phyloP scores from a whole-genome alignment of 1,284 basidiomycete genomes.

The Leccinum discolor region DNA sequence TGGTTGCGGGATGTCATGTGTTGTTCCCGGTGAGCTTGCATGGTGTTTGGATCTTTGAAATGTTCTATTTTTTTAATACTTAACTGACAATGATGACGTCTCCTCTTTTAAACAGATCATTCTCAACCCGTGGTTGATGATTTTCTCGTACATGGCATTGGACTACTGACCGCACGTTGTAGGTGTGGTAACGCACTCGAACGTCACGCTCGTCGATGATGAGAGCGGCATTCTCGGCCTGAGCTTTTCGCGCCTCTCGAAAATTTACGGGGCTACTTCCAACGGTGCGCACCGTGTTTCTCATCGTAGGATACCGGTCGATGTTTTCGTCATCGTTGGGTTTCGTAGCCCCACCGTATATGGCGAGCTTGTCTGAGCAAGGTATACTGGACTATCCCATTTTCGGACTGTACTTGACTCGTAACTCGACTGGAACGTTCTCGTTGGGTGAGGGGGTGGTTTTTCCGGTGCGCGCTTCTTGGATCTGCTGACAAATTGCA shows the following conservation, averaged over 20 bases:
- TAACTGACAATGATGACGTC: neutral
- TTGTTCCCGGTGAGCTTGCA: no score
- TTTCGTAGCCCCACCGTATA: constrained; percentile 61
- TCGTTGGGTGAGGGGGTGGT: constrained; percentile 50
- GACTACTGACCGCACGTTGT: neutral
- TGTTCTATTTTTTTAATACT: neutral
- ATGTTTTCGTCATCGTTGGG: neutral
- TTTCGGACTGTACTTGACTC: constrained; percentile 66
- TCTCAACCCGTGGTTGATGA: constrained; percentile 80
- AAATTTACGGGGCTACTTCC: constrained; percentile 45
- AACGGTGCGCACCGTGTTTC: constrained; percentile 47
- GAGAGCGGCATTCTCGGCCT: constrained; percentile 73
- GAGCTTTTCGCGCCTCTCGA: constrained; percentile 72
- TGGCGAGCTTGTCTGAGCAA: constrained; percentile 58
- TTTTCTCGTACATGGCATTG: constrained; percentile 48
- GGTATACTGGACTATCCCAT: constrained; percentile 72
- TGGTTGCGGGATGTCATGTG: no score
- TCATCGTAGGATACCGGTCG: neutral
- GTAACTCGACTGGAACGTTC: constrained; percentile 60
- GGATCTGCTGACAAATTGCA: constrained; percentile 24
- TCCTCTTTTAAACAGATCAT: constrained; percentile 48
- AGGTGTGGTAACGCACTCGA: constrained; percentile 64
- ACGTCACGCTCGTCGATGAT: constrained; percentile 60
- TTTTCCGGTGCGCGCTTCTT: neutral
- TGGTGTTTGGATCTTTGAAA: neutral